Percentiles rank a stretch among this genome's conserved stretches.
phyloP scores from a whole-genome alignment of 768 basidiomycete genomes.

The Tremella mesenterica region DNA sequence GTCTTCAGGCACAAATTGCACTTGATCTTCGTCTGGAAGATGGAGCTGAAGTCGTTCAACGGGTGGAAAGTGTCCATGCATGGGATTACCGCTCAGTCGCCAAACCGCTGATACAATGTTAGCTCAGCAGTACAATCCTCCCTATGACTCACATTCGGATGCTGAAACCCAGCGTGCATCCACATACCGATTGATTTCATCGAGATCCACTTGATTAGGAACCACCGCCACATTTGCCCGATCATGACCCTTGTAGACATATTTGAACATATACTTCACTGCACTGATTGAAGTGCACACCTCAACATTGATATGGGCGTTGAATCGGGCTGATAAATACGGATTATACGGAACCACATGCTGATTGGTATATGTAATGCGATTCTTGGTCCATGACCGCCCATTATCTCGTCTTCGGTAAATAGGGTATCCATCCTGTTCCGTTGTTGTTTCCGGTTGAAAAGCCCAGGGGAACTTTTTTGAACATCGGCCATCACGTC shows the following conservation, averaged over 20 bases:
- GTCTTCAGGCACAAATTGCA: no score
- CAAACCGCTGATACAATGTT: no score
- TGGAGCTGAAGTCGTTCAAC: no score
- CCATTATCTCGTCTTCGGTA: conserved; percentile 47
- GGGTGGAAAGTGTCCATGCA: no score
- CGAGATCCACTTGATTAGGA: no score
- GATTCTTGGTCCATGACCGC: conserved; percentile 20
- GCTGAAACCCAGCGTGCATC: no score
- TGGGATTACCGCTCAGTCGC: no score
- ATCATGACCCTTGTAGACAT: conserved; percentile 52
- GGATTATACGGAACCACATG: conserved; percentile 49
- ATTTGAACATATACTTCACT: conserved; percentile 51
- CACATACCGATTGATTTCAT: no score
- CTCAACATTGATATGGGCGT: conserved; percentile 54
- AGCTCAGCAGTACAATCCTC: no score
- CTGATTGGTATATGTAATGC: conserved; percentile 42
- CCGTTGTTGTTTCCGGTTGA: conserved; percentile 42
- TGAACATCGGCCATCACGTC: conserved; percentile 48
- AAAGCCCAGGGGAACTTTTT: conserved; percentile 51
- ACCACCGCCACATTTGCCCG: no score
- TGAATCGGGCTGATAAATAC: conserved; percentile 43
- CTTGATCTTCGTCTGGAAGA: no score
- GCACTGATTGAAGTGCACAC: conserved; percentile 45
- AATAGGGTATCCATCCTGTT: conserved; percentile 47
- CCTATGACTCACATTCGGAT: no score